Evolutionary conservation across 2,329 filamentous ascomycete genomes (phyloP).

Genomic region (Orbilia javanica): DNA sequence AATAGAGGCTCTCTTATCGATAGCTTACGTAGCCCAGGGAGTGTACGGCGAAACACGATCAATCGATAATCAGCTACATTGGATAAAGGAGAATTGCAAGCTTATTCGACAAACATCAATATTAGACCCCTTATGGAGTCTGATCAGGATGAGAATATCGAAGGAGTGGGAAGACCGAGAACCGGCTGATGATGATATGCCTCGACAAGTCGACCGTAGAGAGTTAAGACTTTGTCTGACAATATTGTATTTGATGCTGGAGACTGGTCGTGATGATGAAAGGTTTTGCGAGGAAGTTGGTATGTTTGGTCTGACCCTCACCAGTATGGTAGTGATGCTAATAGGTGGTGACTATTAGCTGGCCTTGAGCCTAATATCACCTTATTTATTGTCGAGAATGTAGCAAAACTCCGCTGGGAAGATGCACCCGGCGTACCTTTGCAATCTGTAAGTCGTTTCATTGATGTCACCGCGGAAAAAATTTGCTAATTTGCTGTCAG

Average conservation of each 20-base stretch:
- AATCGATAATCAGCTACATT: constrained; percentile 62
- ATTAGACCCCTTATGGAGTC: constrained; percentile 60
- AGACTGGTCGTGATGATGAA: constrained; percentile 58
- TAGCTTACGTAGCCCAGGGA: constrained; percentile 67
- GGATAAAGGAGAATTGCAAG: constrained; percentile 61
- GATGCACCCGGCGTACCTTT: constrained; percentile 60
- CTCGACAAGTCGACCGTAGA: constrained; percentile 58
- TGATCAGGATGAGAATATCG: constrained; percentile 60
- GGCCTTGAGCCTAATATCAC: constrained; percentile 65
- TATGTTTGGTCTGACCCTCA: constrained; percentile 4
- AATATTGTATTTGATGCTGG: constrained; percentile 62
- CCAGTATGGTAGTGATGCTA: background rate
- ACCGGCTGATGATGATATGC: constrained; percentile 52
- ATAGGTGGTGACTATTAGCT: background rate
- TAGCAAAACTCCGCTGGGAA: constrained; percentile 66
- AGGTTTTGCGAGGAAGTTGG: constrained; percentile 60
- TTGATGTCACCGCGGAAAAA: background rate
- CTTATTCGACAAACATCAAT: constrained; percentile 59
- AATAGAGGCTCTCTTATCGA: constrained; percentile 67
- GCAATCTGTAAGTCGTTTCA: constrained; percentile 25
- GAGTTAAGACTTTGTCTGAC: constrained; percentile 61
- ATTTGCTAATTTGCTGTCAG: constrained; percentile 64
- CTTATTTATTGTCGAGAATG: constrained; percentile 64
- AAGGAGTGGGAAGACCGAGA: constrained; percentile 61
- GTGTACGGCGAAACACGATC: constrained; percentile 63